These are phyloP conservation scores for Calonectria crousiana DNA, from an alignment of 2,329 filamentous ascomycete genomes.

Conservation along the genomic window DNA sequence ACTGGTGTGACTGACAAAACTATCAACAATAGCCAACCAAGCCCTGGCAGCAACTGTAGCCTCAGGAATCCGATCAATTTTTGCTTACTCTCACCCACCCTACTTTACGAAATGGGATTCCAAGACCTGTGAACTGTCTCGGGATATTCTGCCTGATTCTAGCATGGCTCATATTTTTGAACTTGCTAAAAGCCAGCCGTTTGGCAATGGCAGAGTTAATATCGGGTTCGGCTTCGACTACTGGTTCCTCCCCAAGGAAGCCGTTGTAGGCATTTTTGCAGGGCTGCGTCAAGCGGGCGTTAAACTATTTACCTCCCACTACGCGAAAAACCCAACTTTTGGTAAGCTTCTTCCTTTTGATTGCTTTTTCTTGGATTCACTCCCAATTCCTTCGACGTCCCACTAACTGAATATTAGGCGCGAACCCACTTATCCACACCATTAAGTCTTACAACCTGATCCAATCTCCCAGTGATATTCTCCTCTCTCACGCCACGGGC, in stretches of 20 bases:
- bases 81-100: background rate
- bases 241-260: constrained; percentile 12
- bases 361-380: too few species aligned
- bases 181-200: background rate
- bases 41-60: constrained; percentile 2
- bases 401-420: background rate
- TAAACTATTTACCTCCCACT: constrained; percentile 6
- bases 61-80: constrained; percentile 5
- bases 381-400: background rate
- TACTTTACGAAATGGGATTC: constrained; percentile 14
- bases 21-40: background rate
- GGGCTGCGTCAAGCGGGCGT: background rate
- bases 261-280: background rate
- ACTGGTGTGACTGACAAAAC: background rate
- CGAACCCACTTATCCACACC: constrained; percentile 12
- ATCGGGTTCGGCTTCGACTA: constrained; percentile 9
- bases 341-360: background rate
- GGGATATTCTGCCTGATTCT: background rate
- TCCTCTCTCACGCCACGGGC: constrained; percentile 18
- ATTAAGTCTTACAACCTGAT: constrained; percentile 13
- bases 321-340: constrained; percentile 1
- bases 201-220: background rate
- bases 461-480: constrained; percentile 20
- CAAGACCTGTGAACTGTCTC: background rate
- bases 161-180: constrained; percentile 11